phyloP scores from a whole-genome alignment of 2,329 filamentous ascomycete species.

The Cladosporium sp. region DNA sequence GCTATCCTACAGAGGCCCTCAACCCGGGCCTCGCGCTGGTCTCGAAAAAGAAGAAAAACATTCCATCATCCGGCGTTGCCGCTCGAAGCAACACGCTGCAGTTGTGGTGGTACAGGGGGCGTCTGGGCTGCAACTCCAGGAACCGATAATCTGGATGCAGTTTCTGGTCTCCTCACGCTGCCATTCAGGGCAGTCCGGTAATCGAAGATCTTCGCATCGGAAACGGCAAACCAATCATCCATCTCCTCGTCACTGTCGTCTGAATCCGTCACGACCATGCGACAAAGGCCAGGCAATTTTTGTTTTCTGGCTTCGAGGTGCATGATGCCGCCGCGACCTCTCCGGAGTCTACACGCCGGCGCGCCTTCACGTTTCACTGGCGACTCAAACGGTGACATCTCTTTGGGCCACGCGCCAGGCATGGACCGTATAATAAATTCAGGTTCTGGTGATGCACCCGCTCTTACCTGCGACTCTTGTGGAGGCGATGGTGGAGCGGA shows the following conservation, averaged over 20 bases:
- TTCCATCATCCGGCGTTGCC: conserved; percentile 17
- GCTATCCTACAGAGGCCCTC: conserved; percentile 28
- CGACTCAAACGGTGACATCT: conserved; percentile 23
- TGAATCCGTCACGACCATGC: conserved; percentile 68
- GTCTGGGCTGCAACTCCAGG: conserved; percentile 5
- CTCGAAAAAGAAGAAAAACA: neutral
- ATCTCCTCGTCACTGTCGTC: conserved; percentile 76
- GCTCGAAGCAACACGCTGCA: conserved; percentile 17
- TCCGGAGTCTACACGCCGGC: conserved; percentile 77
- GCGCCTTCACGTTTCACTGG: conserved; percentile 26
- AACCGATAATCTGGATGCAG: conserved; percentile 21
- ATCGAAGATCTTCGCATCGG: conserved; percentile 64
- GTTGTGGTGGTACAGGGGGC: conserved; percentile 14
- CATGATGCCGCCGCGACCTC: conserved; percentile 79
- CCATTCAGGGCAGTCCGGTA: conserved; percentile 62
- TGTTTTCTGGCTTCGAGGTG: conserved; percentile 70
- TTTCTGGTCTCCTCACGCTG: conserved; percentile 25
- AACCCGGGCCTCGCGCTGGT: conserved; percentile 12
- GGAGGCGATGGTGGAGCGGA: conserved; percentile 22
- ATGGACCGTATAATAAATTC: conserved; percentile 30
- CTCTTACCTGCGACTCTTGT: conserved; percentile 28
- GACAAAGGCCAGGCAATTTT: conserved; percentile 29
- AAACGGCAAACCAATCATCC: conserved; percentile 43
- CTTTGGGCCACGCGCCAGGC: conserved; percentile 25
- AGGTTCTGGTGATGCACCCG: conserved; percentile 29